These are phyloP conservation scores for Beauveria bassiana DNA, from an alignment of 2,329 filamentous ascomycete genomes.

Conservation along the genomic window DNA sequence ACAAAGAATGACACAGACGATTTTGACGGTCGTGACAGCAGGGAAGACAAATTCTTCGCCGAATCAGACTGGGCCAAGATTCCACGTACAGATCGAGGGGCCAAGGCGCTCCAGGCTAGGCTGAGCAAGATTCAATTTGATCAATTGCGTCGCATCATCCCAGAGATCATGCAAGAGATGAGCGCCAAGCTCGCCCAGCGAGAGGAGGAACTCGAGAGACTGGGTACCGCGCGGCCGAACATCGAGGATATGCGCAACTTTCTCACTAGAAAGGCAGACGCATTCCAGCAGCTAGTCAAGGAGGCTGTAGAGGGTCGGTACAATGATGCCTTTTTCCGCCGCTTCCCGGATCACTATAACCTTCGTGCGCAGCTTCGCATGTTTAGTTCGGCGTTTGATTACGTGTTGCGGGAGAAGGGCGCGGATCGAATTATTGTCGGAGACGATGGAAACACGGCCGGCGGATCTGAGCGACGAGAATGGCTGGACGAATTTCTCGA, in stretches of 20 bases:
- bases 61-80: conserved; percentile 8
- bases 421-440: conserved; percentile 1
- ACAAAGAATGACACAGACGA: conserved; percentile 16
- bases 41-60: conserved; percentile 23
- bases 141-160: conserved; percentile 18
- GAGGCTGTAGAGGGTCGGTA: conserved; percentile 13
- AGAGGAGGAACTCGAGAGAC: conserved; percentile 1
- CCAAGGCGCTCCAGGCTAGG: conserved; percentile 20
- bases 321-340: conserved; percentile 24
- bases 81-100: conserved; percentile 13
- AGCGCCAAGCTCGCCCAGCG: conserved; percentile 8
- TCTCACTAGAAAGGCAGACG: conserved; percentile 23
- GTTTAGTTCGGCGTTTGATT: conserved; percentile 16
- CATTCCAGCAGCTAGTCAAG: conserved; percentile 18
- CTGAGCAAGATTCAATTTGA: conserved; percentile 21
- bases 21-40: conserved; percentile 17
- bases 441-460: neutral
- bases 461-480: conserved; percentile 8
- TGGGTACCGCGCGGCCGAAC: conserved; percentile 13
- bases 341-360: conserved; percentile 5
- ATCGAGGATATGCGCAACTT: conserved; percentile 19
- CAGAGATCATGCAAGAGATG: conserved; percentile 15
- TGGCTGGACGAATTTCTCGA: conserved; percentile 19
- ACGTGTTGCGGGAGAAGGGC: conserved; percentile 14
- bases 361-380: conserved; percentile 17